These are phyloP conservation scores for Salix exigua DNA, from an alignment of 345 rosid species.

Conservation along the genomic window DNA sequence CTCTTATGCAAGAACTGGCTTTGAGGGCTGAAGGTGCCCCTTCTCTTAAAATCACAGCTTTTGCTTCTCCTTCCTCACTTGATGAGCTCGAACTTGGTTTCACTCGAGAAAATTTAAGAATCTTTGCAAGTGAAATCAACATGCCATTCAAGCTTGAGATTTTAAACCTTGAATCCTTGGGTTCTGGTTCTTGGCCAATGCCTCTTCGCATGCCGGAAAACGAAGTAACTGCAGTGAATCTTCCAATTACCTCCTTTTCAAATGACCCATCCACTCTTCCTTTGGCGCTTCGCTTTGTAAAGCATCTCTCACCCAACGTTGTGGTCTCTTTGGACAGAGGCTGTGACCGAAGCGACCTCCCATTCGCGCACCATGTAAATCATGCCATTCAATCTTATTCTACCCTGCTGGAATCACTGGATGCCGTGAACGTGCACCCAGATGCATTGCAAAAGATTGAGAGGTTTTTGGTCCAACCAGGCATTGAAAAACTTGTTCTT, in stretches of 20 bases:
- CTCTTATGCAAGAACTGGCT: slow-evolving; percentile 90
- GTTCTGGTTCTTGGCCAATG: slow-evolving; percentile 44
- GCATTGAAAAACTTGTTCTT: slow-evolving; percentile 17
- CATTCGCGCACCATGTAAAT: slow-evolving; percentile 24
- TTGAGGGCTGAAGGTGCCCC: slow-evolving; percentile 47
- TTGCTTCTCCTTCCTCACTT: slow-evolving; percentile 50
- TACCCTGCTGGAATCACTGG: slow-evolving; percentile 24
- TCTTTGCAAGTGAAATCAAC: slow-evolving; percentile 65
- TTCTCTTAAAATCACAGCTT: slow-evolving; percentile 62
- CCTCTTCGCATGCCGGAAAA: slow-evolving; percentile 29
- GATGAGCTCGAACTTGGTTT: slow-evolving; percentile 62
- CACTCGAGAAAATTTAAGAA: slow-evolving; percentile 64
- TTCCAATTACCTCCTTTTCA: slow-evolving; percentile 58
- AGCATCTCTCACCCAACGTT: slow-evolving; percentile 24
- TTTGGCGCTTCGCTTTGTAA: slow-evolving; percentile 20
- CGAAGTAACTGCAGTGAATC: slow-evolving; percentile 72
- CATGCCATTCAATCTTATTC: slow-evolving; percentile 25
- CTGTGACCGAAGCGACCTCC: slow-evolving; percentile 24
- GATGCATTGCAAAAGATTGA: slow-evolving; percentile 25
- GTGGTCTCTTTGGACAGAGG: slow-evolving; percentile 27
- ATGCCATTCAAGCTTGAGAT: slow-evolving; percentile 66
- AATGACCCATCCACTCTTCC: slow-evolving; percentile 46
- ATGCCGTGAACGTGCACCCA: slow-evolving; percentile 24
- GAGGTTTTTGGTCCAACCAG: slow-evolving; percentile 24
- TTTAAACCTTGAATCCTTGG: slow-evolving; percentile 48